phyloP scores from a whole-genome alignment of 176 grass and related monocot genomes.

The Ampelocalamus luodianensis region DNA sequence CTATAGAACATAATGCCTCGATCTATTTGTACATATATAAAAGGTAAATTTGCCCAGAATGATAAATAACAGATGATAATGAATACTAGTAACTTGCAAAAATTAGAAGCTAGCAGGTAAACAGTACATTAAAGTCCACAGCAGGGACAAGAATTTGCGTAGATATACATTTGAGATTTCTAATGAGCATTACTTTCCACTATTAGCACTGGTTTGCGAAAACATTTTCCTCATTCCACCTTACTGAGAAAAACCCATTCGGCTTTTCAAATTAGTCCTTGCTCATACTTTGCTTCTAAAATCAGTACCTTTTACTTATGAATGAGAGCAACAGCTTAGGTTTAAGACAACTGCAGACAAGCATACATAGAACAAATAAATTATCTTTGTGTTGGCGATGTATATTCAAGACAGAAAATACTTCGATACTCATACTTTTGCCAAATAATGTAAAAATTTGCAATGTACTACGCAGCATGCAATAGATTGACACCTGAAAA shows the following conservation, averaged over 20 bases:
- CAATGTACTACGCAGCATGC: conserved; percentile 15
- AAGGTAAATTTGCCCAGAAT: conserved; percentile 4
- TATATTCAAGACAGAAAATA: not conserved
- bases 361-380: not conserved
- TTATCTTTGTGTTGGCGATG: not conserved
- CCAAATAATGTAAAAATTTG: conserved; percentile 32
- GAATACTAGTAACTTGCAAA: not conserved
- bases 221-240: conserved; percentile 12
- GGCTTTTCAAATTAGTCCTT: conserved; percentile 8
- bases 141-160: not conserved
- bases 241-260: not conserved
- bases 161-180: not conserved
- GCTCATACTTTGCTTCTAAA: not conserved
- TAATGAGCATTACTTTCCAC: conserved; percentile 3
- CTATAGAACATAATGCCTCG: not conserved
- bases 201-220: conserved; percentile 1
- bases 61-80: not conserved
- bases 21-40: conserved; percentile 3
- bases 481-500: conserved; percentile 33
- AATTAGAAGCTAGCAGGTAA: conserved; percentile 19
- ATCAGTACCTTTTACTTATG: not conserved
- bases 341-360: not conserved
- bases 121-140: conserved; percentile 7
- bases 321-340: not conserved
- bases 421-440: not conserved